phyloP scores from a whole-genome alignment of 129 eudicot genomes.

The Apium graveolens region DNA sequence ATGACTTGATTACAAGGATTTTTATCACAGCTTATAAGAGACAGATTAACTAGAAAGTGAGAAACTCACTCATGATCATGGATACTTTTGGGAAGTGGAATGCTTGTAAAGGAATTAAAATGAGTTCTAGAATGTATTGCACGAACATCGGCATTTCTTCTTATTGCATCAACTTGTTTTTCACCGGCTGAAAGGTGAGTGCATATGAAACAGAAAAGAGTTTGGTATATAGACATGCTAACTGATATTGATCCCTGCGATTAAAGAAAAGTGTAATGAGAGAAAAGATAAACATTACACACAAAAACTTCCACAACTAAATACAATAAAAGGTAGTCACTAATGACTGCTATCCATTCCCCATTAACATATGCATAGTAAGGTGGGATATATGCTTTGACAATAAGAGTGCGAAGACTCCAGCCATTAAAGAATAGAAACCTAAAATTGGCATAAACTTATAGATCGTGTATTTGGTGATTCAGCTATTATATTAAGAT shows the following conservation, averaged over 20 bases:
- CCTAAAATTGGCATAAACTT: not conserved
- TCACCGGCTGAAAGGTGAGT: slow-evolving; percentile 92
- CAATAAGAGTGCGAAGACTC: not conserved
- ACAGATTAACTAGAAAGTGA: not conserved
- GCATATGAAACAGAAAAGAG: slow-evolving; percentile 82
- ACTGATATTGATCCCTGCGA: slow-evolving; percentile 90
- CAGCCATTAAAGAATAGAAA: not conserved
- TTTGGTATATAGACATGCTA: slow-evolving; percentile 94
- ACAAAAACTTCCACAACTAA: not conserved
- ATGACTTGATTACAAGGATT: not conserved
- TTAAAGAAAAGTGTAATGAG: not conserved
- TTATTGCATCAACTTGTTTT: slow-evolving; percentile 52
- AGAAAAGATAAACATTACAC: not conserved
- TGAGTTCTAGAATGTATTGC: slow-evolving; percentile 84
- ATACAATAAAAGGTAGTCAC: not conserved
- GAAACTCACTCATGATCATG: slow-evolving; percentile 81
- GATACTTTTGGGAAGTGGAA: slow-evolving; percentile 65
- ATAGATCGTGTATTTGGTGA: not conserved
- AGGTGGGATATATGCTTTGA: not conserved
- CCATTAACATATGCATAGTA: not conserved
- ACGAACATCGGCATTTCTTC: slow-evolving; percentile 83
- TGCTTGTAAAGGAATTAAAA: slow-evolving; percentile 34
- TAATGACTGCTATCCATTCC: not conserved
- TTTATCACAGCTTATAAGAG: not conserved
- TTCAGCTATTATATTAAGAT: not conserved